Percentiles rank a stretch among this genome's conserved stretches.
Conservation (phyloP, 202 grass and related monocot genomes). For the Musa balbisiana region DNA sequence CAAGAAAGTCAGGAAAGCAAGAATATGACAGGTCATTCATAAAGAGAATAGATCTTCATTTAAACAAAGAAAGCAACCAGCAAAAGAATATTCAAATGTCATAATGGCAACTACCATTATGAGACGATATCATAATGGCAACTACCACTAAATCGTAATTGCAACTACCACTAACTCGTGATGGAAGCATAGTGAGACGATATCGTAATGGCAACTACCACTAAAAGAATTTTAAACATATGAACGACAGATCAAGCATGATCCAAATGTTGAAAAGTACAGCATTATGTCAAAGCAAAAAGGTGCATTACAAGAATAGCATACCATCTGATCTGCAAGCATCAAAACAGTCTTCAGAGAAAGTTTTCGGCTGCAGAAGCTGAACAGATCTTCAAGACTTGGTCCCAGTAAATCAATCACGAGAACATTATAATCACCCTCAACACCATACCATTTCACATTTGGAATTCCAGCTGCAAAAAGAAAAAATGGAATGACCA, state of each 20-base stretch:
- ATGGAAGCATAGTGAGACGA: too few species aligned
- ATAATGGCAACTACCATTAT: too few species aligned
- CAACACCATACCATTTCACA: constrained; percentile 91
- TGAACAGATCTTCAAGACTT: constrained; percentile 94
- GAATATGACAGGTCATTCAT: too few species aligned
- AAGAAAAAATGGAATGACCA: constrained; percentile 26
- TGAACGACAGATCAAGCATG: not conserved
- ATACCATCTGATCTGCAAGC: constrained; percentile 97
- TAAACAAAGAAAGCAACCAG: too few species aligned
- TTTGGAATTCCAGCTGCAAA: constrained; percentile 80
- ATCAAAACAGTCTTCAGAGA: constrained; percentile 97
- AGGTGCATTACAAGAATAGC: not conserved
- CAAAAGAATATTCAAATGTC: too few species aligned
- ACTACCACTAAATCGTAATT: not conserved
- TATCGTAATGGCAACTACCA: not conserved
- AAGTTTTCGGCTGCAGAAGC: constrained; percentile 91
- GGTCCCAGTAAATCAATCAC: constrained; percentile 96
- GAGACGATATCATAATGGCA: too few species aligned
- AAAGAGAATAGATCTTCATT: too few species aligned
- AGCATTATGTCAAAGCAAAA: not conserved
- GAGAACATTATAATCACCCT: constrained; percentile 97
- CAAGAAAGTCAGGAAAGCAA: too few species aligned
- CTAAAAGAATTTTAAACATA: not conserved
- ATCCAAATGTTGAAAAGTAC: not conserved
- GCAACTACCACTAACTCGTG: too few species aligned